Base-by-base conservation (phyloP, 768 basidiomycete genomes). In the Hygrophorus pudorinus region DNA sequence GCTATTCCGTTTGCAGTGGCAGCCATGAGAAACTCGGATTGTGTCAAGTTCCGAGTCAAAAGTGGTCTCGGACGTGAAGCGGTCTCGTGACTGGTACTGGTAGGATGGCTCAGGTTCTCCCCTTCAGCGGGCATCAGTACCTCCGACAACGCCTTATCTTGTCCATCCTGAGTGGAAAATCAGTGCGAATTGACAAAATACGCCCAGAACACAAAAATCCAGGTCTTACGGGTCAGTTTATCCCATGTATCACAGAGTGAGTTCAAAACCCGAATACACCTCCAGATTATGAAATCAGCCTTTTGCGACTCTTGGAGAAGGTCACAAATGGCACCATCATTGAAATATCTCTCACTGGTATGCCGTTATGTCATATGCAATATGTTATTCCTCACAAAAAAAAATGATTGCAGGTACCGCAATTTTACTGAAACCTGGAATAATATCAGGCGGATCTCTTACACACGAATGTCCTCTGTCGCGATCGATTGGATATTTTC, bases 291-390 rank as follows among this genome's bases (percentile, higher is more conserved):
- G 96, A 99, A 68, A 79, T 94, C 38, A 92, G 86, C 56, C 71
- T 97, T 18, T 62, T 99, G 34, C 72, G 94, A 37, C 64, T 98
- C 12, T 55, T 97, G 28, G 93, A 97, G 59, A 90, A 88, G 53
- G 68, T 87, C 3, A 93, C 91, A 2, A 97, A 98, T 71, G 96
- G 94, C 2, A 88, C 88, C 4, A 65, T 88, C 21, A 85, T 98
- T 48, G 96, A 98, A 60, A 98, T 99, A 41, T 94, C 91, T 2
- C 83, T 93, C 5, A 98, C 96, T 16, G 94, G 92, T 85, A 51
- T 44, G 76, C 51, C 8, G 8, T 5, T 31, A 2, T 40, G 8
- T 28, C 38, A 38, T n/a, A 27, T 42, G 9, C 27, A 12, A 43
- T 40, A 14, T 43, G 14, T 34, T 33, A 24, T 24, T 6, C 39